A percentile compares a stretch with the other conserved stretches of the same genome.
Conservation (phyloP, 1,139 yeast species). For the Lizanozyma gosingica region DNA sequence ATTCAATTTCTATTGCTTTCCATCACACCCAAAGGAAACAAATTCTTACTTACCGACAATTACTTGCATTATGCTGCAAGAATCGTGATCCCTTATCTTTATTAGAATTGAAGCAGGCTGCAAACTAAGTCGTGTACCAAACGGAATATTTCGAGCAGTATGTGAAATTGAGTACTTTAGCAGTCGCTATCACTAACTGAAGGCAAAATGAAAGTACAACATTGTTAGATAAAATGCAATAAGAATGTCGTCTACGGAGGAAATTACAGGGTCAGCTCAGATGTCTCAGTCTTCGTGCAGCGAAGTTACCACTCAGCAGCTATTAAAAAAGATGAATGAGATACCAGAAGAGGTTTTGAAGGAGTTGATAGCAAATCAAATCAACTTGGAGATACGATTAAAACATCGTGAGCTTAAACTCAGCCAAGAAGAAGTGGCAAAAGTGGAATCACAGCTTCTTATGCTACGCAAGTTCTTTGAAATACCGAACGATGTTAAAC, state of each 20-base stretch:
- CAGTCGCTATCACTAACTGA: too few species aligned
- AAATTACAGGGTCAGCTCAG: not conserved
- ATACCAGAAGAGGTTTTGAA: constrained; percentile 32
- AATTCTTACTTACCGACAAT: not conserved
- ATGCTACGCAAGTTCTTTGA: constrained; percentile 47
- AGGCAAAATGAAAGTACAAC: too few species aligned
- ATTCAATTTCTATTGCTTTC: too few species aligned
- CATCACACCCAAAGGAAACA: not conserved
- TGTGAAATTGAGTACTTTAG: too few species aligned
- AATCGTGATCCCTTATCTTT: not conserved
- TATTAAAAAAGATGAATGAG: constrained; percentile 19
- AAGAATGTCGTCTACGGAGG: not conserved
- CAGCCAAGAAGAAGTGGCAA: constrained; percentile 55
- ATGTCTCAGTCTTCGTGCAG: not conserved
- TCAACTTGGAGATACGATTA: constrained; percentile 62
- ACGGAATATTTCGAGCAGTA: too few species aligned
- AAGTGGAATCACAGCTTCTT: constrained; percentile 53
- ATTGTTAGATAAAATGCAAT: too few species aligned
- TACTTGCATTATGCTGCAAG: not conserved
- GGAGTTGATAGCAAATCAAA: constrained; percentile 37
- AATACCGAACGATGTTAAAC: constrained; percentile 24
- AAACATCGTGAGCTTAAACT: constrained; percentile 58
- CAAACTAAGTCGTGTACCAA: not conserved
- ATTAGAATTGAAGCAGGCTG: not conserved
- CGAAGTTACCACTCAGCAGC: constrained; percentile 1